These are phyloP conservation scores for Climacium dendroides DNA, from an alignment of 225 moss, liverwort and hornwort species.

Conservation along the genomic window DNA sequence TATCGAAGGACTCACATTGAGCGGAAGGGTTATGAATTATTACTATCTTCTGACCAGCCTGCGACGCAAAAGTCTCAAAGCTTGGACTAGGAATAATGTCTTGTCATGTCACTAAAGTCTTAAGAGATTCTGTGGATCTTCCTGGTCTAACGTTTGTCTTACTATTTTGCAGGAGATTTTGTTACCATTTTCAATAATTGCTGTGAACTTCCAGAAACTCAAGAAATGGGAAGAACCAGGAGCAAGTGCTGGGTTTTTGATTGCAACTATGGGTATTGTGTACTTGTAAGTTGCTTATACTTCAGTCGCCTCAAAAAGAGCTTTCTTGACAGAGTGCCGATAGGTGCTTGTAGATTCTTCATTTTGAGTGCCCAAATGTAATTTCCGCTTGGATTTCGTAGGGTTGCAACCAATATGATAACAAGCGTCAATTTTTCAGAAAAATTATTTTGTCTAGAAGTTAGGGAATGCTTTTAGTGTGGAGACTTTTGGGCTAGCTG, in stretches of 20 bases:
- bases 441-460: not conserved
- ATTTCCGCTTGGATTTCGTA: not conserved
- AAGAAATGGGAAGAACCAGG: conserved; percentile 83
- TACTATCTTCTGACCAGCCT: not conserved
- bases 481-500: not conserved
- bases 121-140: not conserved
- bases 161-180: conserved; percentile 59
- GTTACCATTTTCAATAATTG: conserved; percentile 60
- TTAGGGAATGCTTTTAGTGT: not conserved
- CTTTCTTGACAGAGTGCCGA: not conserved
- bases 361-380: not conserved
- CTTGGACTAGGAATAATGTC: not conserved
- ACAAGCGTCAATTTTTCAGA: not conserved
- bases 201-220: conserved; percentile 50
- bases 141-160: not conserved
- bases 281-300: conserved; percentile 55
- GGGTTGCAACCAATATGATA: not conserved
- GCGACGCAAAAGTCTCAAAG: not conserved
- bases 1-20: not conserved
- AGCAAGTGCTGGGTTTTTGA: conserved; percentile 53
- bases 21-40: not conserved
- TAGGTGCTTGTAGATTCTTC: not conserved
- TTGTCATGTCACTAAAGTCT: not conserved
- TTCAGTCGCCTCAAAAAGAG: not conserved
- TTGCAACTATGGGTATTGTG: conserved; percentile 45